phyloP scores from a whole-genome alignment of 768 basidiomycete species.

The Neoboletus brunneissimus region DNA sequence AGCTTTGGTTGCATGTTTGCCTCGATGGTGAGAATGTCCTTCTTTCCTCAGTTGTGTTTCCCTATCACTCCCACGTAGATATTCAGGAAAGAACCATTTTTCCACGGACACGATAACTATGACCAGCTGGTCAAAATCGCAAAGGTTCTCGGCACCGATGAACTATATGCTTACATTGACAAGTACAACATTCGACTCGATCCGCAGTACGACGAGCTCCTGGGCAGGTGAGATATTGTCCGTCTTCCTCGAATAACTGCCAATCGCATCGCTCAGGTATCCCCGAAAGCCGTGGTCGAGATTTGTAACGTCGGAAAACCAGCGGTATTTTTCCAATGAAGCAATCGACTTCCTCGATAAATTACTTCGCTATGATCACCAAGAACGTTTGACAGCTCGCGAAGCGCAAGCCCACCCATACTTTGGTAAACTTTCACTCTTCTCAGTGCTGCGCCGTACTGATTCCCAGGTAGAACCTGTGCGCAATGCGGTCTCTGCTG shows the following conservation, averaged over 20 bases:
- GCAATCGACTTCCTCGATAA: slow-evolving; percentile 96
- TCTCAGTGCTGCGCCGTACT: slow-evolving; percentile 16
- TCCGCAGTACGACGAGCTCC: slow-evolving; percentile 92
- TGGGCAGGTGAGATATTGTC: slow-evolving; percentile 61
- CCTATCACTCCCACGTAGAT: slow-evolving; percentile 52
- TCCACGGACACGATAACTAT: slow-evolving; percentile 99
- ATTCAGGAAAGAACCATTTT: slow-evolving; percentile 98
- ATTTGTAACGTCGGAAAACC: slow-evolving; percentile 94
- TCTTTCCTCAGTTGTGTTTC: background rate
- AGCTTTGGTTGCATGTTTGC: slow-evolving; percentile 99
- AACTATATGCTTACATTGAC: slow-evolving; percentile 87
- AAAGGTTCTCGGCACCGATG: slow-evolving; percentile 96
- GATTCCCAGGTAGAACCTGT: slow-evolving; percentile 57
- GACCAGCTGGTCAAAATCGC: slow-evolving; percentile 98
- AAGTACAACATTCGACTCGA: slow-evolving; percentile 96
- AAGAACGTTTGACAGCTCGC: slow-evolving; percentile 90
- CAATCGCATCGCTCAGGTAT: slow-evolving; percentile 49
- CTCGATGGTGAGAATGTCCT: slow-evolving; percentile 70
- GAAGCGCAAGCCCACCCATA: slow-evolving; percentile 93
- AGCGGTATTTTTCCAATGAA: slow-evolving; percentile 94
- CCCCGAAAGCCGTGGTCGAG: slow-evolving; percentile 93
- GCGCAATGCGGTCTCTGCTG: slow-evolving; percentile 44
- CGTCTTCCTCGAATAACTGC: slow-evolving; percentile 7
- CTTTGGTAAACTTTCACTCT: slow-evolving; percentile 57
- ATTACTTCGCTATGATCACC: slow-evolving; percentile 93